Base-by-base conservation (phyloP, 345 rosid species). In the Hibiscus tridactylites region DNA sequence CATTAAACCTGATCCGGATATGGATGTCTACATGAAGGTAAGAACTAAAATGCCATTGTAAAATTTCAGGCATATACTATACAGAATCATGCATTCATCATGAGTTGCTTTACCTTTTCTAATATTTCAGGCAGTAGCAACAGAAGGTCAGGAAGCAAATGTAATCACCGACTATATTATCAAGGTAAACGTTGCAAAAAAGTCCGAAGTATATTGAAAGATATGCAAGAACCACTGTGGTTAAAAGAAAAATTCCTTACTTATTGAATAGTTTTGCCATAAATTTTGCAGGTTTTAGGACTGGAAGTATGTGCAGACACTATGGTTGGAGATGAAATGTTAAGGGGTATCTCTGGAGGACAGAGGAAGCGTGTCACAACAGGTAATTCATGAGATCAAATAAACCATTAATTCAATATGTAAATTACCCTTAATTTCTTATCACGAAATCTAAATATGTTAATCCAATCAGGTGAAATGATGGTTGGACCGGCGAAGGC, bases 21-120 rank as follows among this genome's bases (percentile, higher is more conserved):
- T 84, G 4, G 97, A 93, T 77, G 73, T 88, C 16, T 85, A 83
- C 76, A 88, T 93, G 94, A 93, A 93, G 96, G 98, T 93, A 67
- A 57, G 17, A 60, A 60, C 9, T 60, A 15, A 60, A 13, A 29
- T 28, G 17, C 35, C 64, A 1, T 39, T 39, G 44, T 39, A 39
- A 39, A 6, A 8, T 39, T 37, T 39, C 10, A 39, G 44, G 44
- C 44, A 39, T 39, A 39, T 39, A 39, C 2, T 39, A 39, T 39
- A 1, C 9, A 39, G 44, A 39, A 39, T 8, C 44, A 39, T 39
- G 44, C 44, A 39, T 39, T 39, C 44, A 12, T 42, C 17, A 28
- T 60, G 35, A 28, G 29, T 21, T 39, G 11, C 52, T 70, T 49
- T 33, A 15, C 54, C 46, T 31, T 57, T 60, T 13, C 58, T 50